phyloP scores from a whole-genome alignment of 129 eudicot genomes.

The Helichrysum umbraculigerum region DNA sequence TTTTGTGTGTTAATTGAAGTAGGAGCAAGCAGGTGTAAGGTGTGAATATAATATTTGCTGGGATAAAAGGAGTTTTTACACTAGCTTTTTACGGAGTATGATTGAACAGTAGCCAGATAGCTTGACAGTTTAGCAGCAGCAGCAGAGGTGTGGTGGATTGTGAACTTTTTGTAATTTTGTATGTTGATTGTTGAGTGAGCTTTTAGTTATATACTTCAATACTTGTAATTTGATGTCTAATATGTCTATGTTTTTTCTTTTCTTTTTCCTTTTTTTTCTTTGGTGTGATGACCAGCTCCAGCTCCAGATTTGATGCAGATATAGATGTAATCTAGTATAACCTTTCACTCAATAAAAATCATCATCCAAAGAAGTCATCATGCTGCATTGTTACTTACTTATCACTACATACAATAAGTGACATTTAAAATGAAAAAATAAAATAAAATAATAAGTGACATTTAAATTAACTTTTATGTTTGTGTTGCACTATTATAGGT shows the following conservation, averaged over 20 bases:
- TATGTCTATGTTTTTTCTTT: not conserved
- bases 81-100: conserved; percentile 32
- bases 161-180: conserved; percentile 22
- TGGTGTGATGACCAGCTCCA: not conserved
- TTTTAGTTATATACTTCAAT: conserved; percentile 8
- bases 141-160: conserved; percentile 31
- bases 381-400: not conserved
- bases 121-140: conserved; percentile 35
- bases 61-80: conserved; percentile 21
- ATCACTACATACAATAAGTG: no score
- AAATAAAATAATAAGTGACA: no score
- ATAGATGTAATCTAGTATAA: not conserved
- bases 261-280: not conserved
- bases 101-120: conserved; percentile 32
- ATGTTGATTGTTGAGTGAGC: conserved; percentile 30
- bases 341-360: not conserved
- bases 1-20: conserved; percentile 26
- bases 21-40: conserved; percentile 29
- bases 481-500: no score
- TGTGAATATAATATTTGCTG: conserved; percentile 39
- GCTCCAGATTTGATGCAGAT: not conserved
- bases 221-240: conserved; percentile 30
- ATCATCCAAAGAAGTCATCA: not conserved
- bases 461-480: no score
- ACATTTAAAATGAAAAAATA: no score